phyloP scores from a whole-genome alignment of 768 basidiomycete species.

The Arthromyces matolae region DNA sequence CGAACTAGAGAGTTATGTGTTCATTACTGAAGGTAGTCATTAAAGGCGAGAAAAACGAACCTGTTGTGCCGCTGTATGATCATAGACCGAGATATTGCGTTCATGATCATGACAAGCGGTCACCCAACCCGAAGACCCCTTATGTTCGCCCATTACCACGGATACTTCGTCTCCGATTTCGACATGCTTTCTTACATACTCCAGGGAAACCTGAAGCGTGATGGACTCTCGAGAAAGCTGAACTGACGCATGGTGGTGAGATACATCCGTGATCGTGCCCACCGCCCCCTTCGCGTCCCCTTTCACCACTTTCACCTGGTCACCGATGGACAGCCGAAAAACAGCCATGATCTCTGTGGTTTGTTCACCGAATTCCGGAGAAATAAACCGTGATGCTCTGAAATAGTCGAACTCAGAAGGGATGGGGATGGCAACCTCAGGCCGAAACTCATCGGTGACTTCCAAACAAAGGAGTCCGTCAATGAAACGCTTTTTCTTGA shows the following conservation, averaged over 20 bases:
- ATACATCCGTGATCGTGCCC: not conserved
- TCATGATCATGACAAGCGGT: no score
- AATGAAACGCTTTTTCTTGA: not conserved
- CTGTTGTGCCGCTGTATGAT: no score
- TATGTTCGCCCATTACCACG: no score
- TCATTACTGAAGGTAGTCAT: no score
- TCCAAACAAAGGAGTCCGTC: not conserved
- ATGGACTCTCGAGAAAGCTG: no score
- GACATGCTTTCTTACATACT: not conserved
- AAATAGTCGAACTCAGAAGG: not conserved
- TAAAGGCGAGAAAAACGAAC: no score
- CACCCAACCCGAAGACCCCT: no score
- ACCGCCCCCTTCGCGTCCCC: not conserved
- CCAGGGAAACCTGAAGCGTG: no score
- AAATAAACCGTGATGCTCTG: not conserved
- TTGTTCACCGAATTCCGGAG: not conserved
- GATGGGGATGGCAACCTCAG: not conserved
- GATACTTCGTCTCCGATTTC: not conserved
- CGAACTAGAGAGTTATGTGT: no score
- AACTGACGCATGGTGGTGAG: no score
- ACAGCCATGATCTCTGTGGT: not conserved
- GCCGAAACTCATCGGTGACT: constrained; percentile 3
- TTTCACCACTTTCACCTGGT: not conserved
- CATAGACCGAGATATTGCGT: no score
- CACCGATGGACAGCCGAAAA: not conserved